Conservation (phyloP, 805 yeast species). For the Cyberlindnera euphorbiiphila region DNA sequence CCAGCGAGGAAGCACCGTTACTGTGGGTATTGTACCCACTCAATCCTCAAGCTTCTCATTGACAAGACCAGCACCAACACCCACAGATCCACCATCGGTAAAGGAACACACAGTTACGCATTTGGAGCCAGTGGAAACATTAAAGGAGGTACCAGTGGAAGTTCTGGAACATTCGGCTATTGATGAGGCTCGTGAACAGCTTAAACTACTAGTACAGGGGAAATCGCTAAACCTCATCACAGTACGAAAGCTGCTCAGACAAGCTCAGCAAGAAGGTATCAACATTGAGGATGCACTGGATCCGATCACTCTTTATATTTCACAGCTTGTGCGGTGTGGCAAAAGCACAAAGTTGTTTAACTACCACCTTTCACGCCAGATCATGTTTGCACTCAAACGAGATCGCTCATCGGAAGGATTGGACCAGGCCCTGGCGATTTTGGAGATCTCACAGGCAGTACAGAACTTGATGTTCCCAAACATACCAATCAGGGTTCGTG, state of each 20-base stretch:
- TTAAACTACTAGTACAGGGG: background rate
- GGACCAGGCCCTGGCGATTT: background rate
- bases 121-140: too few species aligned
- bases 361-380: background rate
- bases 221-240: background rate
- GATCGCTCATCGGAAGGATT: background rate
- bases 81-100: background rate
- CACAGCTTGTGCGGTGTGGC: background rate
- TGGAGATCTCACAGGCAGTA: background rate
- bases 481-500: background rate
- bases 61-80: background rate
- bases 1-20: background rate
- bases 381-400: background rate
- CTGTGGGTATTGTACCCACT: background rate
- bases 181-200: background rate
- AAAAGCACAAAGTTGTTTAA: background rate
- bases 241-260: background rate
- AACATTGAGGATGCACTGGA: background rate
- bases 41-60: constrained; percentile 1
- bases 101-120: too few species aligned
- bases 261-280: background rate
- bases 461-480: background rate
- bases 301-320: background rate
- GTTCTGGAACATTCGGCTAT: background rate
- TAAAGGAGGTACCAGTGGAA: background rate